These are phyloP conservation scores for Apiospora saccharicola DNA, from an alignment of 2,329 filamentous ascomycete species.

Conservation along the genomic window DNA sequence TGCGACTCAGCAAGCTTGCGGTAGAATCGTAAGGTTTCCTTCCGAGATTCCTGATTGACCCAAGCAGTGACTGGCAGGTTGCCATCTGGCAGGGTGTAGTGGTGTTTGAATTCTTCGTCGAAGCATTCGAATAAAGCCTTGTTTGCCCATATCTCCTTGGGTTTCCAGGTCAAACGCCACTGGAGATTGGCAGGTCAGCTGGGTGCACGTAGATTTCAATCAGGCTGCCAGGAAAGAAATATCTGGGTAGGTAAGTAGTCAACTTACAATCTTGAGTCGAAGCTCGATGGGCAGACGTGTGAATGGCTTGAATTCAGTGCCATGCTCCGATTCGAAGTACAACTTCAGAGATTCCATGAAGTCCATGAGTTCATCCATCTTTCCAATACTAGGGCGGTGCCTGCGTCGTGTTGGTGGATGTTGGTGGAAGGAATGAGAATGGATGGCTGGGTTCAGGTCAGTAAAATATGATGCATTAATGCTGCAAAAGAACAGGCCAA, in stretches of 20 bases:
- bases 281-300: not conserved
- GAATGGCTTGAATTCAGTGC: not conserved
- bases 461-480: too few species aligned
- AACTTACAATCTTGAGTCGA: slow-evolving; percentile 5
- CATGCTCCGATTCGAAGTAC: not conserved
- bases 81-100: not conserved
- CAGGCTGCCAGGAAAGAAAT: not conserved
- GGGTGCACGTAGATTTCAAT: too few species aligned
- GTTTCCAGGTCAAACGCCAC: not conserved
- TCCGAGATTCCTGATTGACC: not conserved
- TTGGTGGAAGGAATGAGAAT: not conserved
- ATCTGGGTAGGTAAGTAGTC: not conserved
- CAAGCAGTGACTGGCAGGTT: not conserved
- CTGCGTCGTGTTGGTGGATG: too few species aligned
- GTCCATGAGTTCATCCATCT: not conserved
- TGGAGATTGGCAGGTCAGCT: not conserved
- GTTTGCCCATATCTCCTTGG: not conserved
- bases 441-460: too few species aligned
- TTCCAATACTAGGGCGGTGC: not conserved
- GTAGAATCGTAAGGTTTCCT: not conserved
- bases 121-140: not conserved
- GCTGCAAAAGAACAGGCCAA: too few species aligned
- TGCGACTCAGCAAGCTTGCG: not conserved
- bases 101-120: not conserved
- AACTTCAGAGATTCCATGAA: not conserved